phyloP scores from a whole-genome alignment of 202 grass and related monocot genomes.

The Schoenoplectus tabernaemontani region DNA sequence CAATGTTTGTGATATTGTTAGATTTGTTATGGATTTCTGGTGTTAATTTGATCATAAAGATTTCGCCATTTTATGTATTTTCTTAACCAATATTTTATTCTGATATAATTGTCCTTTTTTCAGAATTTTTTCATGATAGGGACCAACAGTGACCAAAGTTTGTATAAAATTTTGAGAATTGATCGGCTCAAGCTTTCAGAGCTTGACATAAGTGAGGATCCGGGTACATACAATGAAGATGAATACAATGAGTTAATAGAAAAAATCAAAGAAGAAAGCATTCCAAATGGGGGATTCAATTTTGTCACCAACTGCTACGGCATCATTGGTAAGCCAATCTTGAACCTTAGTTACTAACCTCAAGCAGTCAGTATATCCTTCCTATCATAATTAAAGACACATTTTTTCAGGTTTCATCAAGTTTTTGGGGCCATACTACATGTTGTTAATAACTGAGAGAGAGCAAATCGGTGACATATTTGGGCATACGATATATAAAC shows the following conservation, averaged over 20 bases:
- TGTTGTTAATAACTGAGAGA: conserved; percentile 77
- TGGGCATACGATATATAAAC: conserved; percentile 75
- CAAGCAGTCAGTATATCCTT: not conserved
- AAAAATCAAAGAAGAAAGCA: conserved; percentile 50
- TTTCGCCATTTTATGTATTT: not conserved
- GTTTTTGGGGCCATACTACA: conserved; percentile 85
- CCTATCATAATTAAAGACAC: not conserved
- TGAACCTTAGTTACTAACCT: not conserved
- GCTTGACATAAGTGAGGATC: conserved; percentile 67
- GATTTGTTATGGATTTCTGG: not conserved
- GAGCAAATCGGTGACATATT: conserved; percentile 73
- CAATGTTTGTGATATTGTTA: not conserved
- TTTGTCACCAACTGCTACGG: conserved; percentile 86
- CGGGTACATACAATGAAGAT: conserved; percentile 46
- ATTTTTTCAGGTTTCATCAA: conserved; percentile 65
- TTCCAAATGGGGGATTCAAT: conserved; percentile 61
- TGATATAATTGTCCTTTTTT: conserved; percentile 11
- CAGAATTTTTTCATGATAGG: conserved; percentile 83
- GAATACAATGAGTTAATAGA: conserved; percentile 46
- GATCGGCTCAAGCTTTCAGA: conserved; percentile 53
- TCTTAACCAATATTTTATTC: not conserved
- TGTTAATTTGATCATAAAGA: not conserved
- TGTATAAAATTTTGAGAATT: conserved; percentile 74
- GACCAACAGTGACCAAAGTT: conserved; percentile 48
- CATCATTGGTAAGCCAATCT: conserved; percentile 51